Base-by-base conservation (phyloP, 164 flowering plant genomes). In the Brasenia schreberi region DNA sequence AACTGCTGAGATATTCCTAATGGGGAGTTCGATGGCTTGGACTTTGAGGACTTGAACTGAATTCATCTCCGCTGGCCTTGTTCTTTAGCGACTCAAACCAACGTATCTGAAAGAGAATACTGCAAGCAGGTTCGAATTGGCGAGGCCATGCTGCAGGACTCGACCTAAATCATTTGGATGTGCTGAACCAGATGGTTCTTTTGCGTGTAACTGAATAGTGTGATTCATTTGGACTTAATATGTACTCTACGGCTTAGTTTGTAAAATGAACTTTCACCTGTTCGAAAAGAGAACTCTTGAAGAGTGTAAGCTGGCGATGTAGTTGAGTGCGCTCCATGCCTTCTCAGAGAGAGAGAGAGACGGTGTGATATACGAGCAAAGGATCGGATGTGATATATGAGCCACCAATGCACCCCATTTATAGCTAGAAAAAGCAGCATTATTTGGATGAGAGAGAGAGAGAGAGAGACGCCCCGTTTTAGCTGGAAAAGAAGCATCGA, bases 261-360 rank as follows among this genome's bases (percentile, higher is more conserved):
- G 39, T 33, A 33, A 33, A 33, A 33, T 33, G 39, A 33, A 33
- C 39, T 9, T 14, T 49, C 56, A 66, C 73, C 66, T 71, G 73
- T 6, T 71, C 69, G 39, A 71, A 71, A 42, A 71, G 73, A 62
- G 53, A 42, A 39, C 63, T 62, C 66, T 65, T 66, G 18, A 61
- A 27, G 62, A 59, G 44, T n/a, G 69, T 39, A 39, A 63, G 43
- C 63, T 71, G 73, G 16, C 69, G 73, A 5, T 52, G 73, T 53
- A 71, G 62, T 19, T 68, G 43, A 16, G 62, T 4, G 27, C 18
- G 44, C 64, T 56, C 68, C 65, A 45, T 63, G 63, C 27, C 63
- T 61, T 61, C 56, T 9, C 56, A 9, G 56, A 49, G 56, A 49
- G 16, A 49, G 53, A 49, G 53, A 49, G 56, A 49, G 10, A 49